Evolutionary conservation across 768 basidiomycete species (phyloP), one percentile per base, ranked within the genome.

Genomic region (Lyophyllum semitale): DNA sequence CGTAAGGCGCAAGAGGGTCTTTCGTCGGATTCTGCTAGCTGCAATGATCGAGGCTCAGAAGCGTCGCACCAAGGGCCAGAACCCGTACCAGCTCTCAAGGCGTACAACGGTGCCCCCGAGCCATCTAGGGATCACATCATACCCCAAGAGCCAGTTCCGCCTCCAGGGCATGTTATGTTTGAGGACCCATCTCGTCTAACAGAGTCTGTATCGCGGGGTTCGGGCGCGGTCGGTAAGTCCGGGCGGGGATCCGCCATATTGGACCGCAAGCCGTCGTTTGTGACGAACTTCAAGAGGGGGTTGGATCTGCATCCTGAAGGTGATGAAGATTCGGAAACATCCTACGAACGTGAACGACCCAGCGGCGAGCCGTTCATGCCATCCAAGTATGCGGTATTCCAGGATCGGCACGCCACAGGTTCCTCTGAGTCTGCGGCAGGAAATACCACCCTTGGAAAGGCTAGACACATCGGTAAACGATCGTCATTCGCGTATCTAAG

Each of bases 1-100:
- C 78, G 78, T 29, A 72, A 70, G 52, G 69, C 68, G 0, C 70
- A 72, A 51, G 66, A 73, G 42, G 68, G 64, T 15, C 33, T 65
- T 9, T 40, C 40, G 11, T 57, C 62, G 1, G 66, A 64, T 8
- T 52, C 64, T 17, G 32, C 51, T n/a, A 57, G 55, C 37, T 54
- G 60, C 15, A 57, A 45, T 23, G 54, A 51, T 23, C 41, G 32
- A 27, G 43, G 18, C 25, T 52, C 55, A 18, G 22, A 44, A 18
- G 18, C 46, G 30, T 32, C 33, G n/a, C 1, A 29, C 27, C 23
- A 18, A 12, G n/a, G n/a, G n/a, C n/a, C n/a, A n/a, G n/a, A n/a
- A n/a, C 26, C 43, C 26, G 43, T 29, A 29, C 26, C 27, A 29
- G 15, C 26, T 45, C n/a, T n/a, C n/a, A n/a, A n/a, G n/a, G n/a